Conservation (phyloP, 2,329 filamentous ascomycete genomes). For the Lecanosticta acicola region DNA sequence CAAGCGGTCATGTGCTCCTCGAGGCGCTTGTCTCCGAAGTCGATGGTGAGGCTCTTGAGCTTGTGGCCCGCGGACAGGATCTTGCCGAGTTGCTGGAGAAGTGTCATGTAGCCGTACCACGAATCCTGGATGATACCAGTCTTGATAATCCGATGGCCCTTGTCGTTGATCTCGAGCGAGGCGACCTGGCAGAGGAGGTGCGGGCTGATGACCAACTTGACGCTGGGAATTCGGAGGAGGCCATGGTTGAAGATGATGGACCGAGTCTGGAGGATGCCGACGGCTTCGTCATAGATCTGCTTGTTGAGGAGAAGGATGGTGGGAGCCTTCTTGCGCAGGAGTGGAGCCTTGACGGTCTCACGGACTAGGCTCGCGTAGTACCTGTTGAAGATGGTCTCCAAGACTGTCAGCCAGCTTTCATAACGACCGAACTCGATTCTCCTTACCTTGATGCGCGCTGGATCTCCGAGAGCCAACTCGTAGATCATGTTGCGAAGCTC, state of each 20-base stretch:
- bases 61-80: constrained; percentile 24
- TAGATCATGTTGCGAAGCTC: constrained; percentile 28
- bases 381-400: constrained; percentile 17
- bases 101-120: constrained; percentile 27
- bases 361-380: constrained; percentile 5
- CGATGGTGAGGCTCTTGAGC: constrained; percentile 26
- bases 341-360: not conserved
- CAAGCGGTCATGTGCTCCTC: constrained; percentile 25
- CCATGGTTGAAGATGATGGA: constrained; percentile 28
- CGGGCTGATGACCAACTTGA: constrained; percentile 19
- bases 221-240: constrained; percentile 12
- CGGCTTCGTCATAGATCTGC: constrained; percentile 32
- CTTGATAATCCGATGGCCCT: constrained; percentile 71
- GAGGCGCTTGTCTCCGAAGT: constrained; percentile 20
- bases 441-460: constrained; percentile 12
- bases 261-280: constrained; percentile 15
- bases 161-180: constrained; percentile 67
- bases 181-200: constrained; percentile 23
- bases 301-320: constrained; percentile 32
- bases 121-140: constrained; percentile 12
- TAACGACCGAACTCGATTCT: not conserved
- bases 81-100: constrained; percentile 22
- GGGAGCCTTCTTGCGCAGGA: constrained; percentile 20
- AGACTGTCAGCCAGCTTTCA: not conserved
- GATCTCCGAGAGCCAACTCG: constrained; percentile 15